phyloP scores from a whole-genome alignment of 2,329 filamentous ascomycete genomes.

The Epichloe gansuensis region DNA sequence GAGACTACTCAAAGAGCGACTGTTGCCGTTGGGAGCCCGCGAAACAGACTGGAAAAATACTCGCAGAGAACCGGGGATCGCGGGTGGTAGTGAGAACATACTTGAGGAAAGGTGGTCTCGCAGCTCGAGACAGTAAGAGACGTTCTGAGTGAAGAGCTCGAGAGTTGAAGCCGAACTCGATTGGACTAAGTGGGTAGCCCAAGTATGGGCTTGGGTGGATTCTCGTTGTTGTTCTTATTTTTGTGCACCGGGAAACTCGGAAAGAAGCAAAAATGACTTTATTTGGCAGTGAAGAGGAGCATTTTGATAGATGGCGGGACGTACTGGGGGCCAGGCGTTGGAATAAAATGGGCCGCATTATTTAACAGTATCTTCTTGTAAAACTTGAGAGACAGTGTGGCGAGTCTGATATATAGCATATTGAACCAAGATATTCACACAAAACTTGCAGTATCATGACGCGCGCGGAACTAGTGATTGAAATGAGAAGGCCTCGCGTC shows the following conservation, averaged over 20 bases:
- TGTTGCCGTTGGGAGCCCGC: conserved; percentile 60
- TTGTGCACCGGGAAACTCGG: background rate
- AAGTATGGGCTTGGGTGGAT: background rate
- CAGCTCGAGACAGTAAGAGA: conserved; percentile 52
- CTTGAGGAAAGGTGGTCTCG: conserved; percentile 62
- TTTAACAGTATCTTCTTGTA: background rate
- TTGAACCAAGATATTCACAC: no score
- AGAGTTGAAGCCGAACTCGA: conserved; percentile 15
- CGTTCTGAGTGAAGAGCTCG: conserved; percentile 41
- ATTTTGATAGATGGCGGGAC: conserved; percentile 2
- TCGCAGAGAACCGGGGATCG: conserved; percentile 24
- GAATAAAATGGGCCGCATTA: conserved; percentile 5
- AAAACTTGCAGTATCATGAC: no score
- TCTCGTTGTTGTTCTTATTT: background rate
- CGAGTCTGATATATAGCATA: no score
- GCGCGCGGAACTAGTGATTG: background rate
- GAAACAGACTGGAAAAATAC: conserved; percentile 52
- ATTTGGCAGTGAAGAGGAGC: conserved; percentile 1
- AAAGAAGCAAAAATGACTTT: background rate
- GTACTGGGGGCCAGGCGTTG: conserved; percentile 9
- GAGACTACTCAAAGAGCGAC: conserved; percentile 55
- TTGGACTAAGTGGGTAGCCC: background rate
- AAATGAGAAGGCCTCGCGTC: background rate
- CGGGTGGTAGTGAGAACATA: conserved; percentile 41
- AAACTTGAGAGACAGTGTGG: background rate